phyloP scores from a whole-genome alignment of 768 basidiomycete genomes.

The Dioszegia aurantiaca region DNA sequence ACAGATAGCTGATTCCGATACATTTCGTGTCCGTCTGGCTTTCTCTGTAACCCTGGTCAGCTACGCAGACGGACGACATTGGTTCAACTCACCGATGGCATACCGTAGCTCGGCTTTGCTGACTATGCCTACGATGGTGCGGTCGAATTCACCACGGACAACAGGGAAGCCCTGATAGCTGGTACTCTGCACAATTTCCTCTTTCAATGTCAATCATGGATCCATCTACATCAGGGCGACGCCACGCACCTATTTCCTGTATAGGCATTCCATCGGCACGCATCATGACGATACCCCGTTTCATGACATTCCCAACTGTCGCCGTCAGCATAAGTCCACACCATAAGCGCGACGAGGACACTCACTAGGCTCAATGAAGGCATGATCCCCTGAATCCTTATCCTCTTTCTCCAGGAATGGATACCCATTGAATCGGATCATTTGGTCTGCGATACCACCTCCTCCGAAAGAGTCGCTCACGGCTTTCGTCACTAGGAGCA shows the following conservation, averaged over 20 bases:
- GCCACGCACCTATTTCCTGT: slow-evolving; percentile 68
- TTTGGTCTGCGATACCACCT: slow-evolving; percentile 92
- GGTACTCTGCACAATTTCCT: slow-evolving; percentile 67
- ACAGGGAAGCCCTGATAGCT: slow-evolving; percentile 90
- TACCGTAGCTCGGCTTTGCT: slow-evolving; percentile 78
- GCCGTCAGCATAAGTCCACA: neutral
- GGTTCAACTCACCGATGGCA: slow-evolving; percentile 66
- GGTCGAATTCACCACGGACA: slow-evolving; percentile 61
- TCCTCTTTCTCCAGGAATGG: slow-evolving; percentile 96
- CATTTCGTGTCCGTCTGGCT: slow-evolving; percentile 63
- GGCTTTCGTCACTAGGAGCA: slow-evolving; percentile 90
- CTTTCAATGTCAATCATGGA: slow-evolving; percentile 52
- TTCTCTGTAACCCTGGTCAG: slow-evolving; percentile 59
- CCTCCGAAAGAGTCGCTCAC: slow-evolving; percentile 92
- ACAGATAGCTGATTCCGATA: slow-evolving; percentile 67
- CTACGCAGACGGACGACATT: neutral
- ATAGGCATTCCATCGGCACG: slow-evolving; percentile 72
- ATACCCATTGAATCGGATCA: slow-evolving; percentile 94
- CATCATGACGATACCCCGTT: slow-evolving; percentile 70
- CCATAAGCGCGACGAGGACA: slow-evolving; percentile 2
- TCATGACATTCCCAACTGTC: slow-evolving; percentile 85
- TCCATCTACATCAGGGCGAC: neutral
- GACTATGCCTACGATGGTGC: slow-evolving; percentile 79
- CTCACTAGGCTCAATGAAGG: slow-evolving; percentile 84
- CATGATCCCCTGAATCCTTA: slow-evolving; percentile 57